Evolutionary conservation across 192 early-diverging fungal genomes (phyloP).

Genomic region (Umbelopsis vinacea): DNA sequence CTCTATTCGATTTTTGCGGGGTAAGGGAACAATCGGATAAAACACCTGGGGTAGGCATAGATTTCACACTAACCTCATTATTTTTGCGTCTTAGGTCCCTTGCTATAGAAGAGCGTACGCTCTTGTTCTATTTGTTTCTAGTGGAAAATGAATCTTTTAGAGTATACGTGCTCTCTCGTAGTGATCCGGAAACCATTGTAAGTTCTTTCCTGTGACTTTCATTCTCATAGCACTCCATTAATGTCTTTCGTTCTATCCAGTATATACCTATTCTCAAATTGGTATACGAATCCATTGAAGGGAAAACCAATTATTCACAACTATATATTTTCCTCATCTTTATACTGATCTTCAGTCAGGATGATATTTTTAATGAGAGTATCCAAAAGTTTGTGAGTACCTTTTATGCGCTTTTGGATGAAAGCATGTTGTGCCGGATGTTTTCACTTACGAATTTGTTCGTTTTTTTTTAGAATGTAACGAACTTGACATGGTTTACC

Average conservation of each 20-base stretch:
- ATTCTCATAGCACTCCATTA: neutral
- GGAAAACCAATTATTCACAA: constrained; percentile 61
- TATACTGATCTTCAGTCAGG: constrained; percentile 69
- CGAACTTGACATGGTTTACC: constrained; percentile 71
- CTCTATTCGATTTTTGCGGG: constrained; percentile 40
- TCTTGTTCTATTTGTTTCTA: constrained; percentile 69
- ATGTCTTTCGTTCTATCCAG: constrained; percentile 32
- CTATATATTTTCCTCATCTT: constrained; percentile 73
- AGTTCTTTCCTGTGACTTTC: neutral
- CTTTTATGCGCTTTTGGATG: neutral
- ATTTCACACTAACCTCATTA: neutral
- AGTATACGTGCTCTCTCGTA: constrained; percentile 73
- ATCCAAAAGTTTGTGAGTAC: constrained; percentile 72
- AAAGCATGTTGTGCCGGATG: neutral
- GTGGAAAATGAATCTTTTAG: constrained; percentile 70
- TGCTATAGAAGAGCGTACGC: constrained; percentile 60
- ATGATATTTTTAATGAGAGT: constrained; percentile 72
- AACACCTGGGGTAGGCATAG: too few species aligned
- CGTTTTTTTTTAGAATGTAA: constrained; percentile 49
- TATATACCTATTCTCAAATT: constrained; percentile 65
- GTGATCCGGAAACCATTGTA: constrained; percentile 80
- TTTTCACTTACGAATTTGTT: neutral
- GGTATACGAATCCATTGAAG: constrained; percentile 69
- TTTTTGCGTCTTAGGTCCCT: constrained; percentile 28
- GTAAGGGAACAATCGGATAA: constrained; percentile 7